phyloP scores from a whole-genome alignment of 1,139 yeast species.

The Sugiyamaella xylanicola region DNA sequence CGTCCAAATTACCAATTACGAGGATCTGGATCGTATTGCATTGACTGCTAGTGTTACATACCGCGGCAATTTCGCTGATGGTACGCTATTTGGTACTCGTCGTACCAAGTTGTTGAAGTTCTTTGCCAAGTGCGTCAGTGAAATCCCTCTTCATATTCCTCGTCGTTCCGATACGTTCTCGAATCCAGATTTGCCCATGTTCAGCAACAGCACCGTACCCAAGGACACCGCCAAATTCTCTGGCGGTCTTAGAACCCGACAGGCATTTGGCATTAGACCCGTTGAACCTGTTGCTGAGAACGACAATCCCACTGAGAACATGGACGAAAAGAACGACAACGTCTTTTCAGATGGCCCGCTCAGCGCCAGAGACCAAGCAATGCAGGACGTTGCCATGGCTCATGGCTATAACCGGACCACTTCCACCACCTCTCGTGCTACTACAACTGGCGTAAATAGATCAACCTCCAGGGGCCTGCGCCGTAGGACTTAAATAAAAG shows the following conservation, averaged over 20 bases:
- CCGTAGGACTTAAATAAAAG: conserved; percentile 4
- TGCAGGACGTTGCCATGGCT: conserved; percentile 16
- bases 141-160: conserved; percentile 42
- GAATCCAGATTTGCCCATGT: conserved; percentile 43
- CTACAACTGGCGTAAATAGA: conserved; percentile 18
- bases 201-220: not conserved
- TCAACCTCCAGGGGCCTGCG: conserved; percentile 18
- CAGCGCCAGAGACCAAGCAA: conserved; percentile 5
- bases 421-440: conserved; percentile 20
- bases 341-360: conserved; percentile 15
- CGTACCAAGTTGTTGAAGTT: conserved; percentile 40
- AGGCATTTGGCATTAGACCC: conserved; percentile 17
- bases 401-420: not conserved
- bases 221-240: not conserved
- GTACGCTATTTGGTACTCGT: conserved; percentile 37
- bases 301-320: not conserved
- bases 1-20: conserved; percentile 40
- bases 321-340: conserved; percentile 6
- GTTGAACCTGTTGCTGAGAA: conserved; percentile 1
- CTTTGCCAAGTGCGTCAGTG: conserved; percentile 40
- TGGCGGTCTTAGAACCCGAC: conserved; percentile 12
- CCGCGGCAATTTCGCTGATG: conserved; percentile 43
- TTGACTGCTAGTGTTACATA: conserved; percentile 39
- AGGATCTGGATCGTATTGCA: conserved; percentile 43
- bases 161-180: conserved; percentile 41